These are phyloP conservation scores for Ogataea dorogensis DNA, from an alignment of 805 yeast genomes.

Conservation along the genomic window DNA sequence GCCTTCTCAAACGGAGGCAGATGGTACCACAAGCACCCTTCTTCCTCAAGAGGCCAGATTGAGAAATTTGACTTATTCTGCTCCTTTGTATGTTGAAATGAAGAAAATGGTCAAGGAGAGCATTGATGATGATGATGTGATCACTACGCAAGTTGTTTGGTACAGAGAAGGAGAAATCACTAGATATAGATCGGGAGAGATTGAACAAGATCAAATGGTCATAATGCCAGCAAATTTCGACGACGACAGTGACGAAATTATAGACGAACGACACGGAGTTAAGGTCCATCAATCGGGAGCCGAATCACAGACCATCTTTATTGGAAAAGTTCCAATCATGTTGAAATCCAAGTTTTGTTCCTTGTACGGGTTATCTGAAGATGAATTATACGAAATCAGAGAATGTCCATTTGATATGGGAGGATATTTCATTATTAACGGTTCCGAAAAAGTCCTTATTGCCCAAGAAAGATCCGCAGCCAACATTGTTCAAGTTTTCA, in stretches of 20 bases:
- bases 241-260: slow-evolving; percentile 67
- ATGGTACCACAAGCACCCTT: slow-evolving; percentile 99
- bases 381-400: slow-evolving; percentile 90
- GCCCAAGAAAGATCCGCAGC: slow-evolving; percentile 99
- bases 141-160: slow-evolving; percentile 60
- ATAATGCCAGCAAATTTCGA: slow-evolving; percentile 37
- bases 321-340: slow-evolving; percentile 98
- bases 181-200: slow-evolving; percentile 29
- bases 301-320: slow-evolving; percentile 51
- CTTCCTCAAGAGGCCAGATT: slow-evolving; percentile 98
- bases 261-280: slow-evolving; percentile 40
- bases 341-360: slow-evolving; percentile 94
- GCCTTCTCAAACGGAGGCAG: slow-evolving; percentile 99
- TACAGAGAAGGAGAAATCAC: slow-evolving; percentile 52
- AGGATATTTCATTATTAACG: slow-evolving; percentile 97
- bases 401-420: slow-evolving; percentile 99
- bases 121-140: slow-evolving; percentile 62
- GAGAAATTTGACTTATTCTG: slow-evolving; percentile 92
- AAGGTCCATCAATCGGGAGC: slow-evolving; percentile 35
- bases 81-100: slow-evolving; percentile 96
- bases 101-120: slow-evolving; percentile 83
- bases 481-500: slow-evolving; percentile 96
- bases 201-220: slow-evolving; percentile 25
- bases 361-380: slow-evolving; percentile 83
- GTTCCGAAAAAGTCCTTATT: slow-evolving; percentile 95